A percentile compares a stretch with the other conserved stretches of the same genome.
These are phyloP conservation scores for Chlamydomonas applanata DNA, from an alignment of 139 green algal species.

Conservation along the genomic window DNA sequence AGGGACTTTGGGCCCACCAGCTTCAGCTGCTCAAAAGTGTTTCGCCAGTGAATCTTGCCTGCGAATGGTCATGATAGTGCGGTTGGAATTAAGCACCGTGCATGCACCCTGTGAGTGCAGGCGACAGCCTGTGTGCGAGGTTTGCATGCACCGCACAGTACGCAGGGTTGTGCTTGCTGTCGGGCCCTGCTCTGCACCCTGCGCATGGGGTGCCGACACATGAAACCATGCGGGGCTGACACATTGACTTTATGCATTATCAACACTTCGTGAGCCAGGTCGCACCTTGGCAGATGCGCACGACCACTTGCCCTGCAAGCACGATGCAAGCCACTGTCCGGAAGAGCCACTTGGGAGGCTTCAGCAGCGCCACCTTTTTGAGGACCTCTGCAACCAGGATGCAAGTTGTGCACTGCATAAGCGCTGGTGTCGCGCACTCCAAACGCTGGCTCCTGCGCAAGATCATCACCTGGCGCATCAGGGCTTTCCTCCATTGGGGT, in stretches of 20 bases:
- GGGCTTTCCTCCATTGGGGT: background rate
- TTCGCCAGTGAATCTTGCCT: conserved; percentile 85
- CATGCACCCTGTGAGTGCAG: too few species aligned
- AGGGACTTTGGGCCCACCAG: conserved; percentile 91
- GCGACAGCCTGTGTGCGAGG: too few species aligned
- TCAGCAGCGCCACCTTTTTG: conserved; percentile 28
- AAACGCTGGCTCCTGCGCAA: background rate
- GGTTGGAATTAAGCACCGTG: too few species aligned
- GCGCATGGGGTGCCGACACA: background rate
- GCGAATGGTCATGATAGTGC: too few species aligned
- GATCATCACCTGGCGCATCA: conserved; percentile 4
- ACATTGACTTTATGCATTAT: background rate
- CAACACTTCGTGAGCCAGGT: background rate
- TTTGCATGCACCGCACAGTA: background rate
- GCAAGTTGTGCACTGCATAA: background rate
- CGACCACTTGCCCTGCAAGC: conserved; percentile 77
- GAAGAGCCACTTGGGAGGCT: conserved; percentile 80
- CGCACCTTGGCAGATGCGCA: conserved; percentile 75
- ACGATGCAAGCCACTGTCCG: conserved; percentile 72
- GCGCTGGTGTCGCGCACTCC: background rate
- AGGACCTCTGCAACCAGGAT: conserved; percentile 27
- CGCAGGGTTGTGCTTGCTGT: conserved; percentile 9
- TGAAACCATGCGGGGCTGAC: background rate
- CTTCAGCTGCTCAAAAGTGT: conserved; percentile 92
- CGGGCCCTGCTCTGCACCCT: background rate